Evolutionary conservation across 139 green algal genomes (phyloP).

Genomic region (Desmodesmus armatus): DNA sequence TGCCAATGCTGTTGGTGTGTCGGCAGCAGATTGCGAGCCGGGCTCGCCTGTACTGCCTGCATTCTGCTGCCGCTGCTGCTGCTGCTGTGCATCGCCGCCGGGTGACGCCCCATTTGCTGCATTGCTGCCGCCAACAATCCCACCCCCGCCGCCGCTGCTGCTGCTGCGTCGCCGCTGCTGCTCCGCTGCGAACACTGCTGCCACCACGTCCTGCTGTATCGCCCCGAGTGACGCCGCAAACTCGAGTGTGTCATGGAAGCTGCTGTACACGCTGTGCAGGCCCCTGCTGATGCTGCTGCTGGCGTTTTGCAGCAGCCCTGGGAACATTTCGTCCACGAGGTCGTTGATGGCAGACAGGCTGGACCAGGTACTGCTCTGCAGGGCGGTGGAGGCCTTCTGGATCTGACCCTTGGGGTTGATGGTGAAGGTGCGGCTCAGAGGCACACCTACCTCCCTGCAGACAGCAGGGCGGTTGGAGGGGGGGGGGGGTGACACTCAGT

Average conservation of each 20-base stretch:
- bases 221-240: neutral
- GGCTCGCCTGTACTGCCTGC: neutral
- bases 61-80: neutral
- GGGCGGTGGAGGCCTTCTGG: constrained; percentile 38
- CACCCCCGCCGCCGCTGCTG: neutral
- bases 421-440: constrained; percentile 87
- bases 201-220: no score
- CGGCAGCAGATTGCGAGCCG: no score
- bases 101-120: neutral
- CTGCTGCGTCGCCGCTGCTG: constrained; percentile 8
- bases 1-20: neutral
- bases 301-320: constrained; percentile 47
- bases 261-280: neutral
- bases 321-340: constrained; percentile 83
- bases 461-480: neutral
- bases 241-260: neutral
- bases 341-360: constrained; percentile 74
- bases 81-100: neutral
- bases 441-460: constrained; percentile 79
- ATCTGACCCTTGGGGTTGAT: constrained; percentile 91
- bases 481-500: no score
- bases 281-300: constrained; percentile 12
- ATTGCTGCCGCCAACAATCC: constrained; percentile 1
- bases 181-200: no score
- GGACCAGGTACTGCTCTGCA: constrained; percentile 63